Base-by-base conservation (phyloP, 805 yeast species). In the Candida adriatica region DNA sequence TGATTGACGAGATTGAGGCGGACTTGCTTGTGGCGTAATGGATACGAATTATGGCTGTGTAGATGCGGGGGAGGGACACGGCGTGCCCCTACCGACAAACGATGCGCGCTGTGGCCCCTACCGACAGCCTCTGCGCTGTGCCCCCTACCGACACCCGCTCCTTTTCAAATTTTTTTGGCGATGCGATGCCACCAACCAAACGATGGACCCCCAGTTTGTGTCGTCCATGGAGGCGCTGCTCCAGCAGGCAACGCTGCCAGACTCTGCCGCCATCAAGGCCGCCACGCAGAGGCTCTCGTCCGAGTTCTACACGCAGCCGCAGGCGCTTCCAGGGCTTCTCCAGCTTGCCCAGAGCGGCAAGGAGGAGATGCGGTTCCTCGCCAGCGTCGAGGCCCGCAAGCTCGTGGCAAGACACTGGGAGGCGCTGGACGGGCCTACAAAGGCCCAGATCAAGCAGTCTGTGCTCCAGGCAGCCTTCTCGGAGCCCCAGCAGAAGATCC, bases 311-410 rank as follows among this genome's bases (percentile, higher is more conserved):
- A 64, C 73, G 37, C 73, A 77, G 47, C 73, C 84, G 17, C 63
- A 71, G 45, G 72, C 90, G 13, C 68, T 90, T 38, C 92, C 95
- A 13, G 79, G 95, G 8, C 66, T 90, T 55, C 65, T 90, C 47
- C 92, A 84, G 50, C 73, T 92, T 39, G 68, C 86, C 51, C 69
- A 66, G 44, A 76, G 79, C 45, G 61, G 68, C 24, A 78, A 78
- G 48, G 79, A 73, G 42, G 83, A 82, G 49, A 56, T 88, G 46
- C 81, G 84, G 51, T 95, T 87, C 59, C 68, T 92, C 40, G 94
- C 96, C n/a, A 94, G 96, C 40, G 95, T 92, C 41, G 98, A 92
- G 64, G 86, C 88, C 24, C 77, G 95, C 62, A 92, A 92, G 59
- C 72, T 82, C 52, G 75, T 88, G 24, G 53, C 68, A 32, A 65